Base-by-base conservation (phyloP, 2,329 filamentous ascomycete genomes). In the Tolypocladium pustulatum region DNA sequence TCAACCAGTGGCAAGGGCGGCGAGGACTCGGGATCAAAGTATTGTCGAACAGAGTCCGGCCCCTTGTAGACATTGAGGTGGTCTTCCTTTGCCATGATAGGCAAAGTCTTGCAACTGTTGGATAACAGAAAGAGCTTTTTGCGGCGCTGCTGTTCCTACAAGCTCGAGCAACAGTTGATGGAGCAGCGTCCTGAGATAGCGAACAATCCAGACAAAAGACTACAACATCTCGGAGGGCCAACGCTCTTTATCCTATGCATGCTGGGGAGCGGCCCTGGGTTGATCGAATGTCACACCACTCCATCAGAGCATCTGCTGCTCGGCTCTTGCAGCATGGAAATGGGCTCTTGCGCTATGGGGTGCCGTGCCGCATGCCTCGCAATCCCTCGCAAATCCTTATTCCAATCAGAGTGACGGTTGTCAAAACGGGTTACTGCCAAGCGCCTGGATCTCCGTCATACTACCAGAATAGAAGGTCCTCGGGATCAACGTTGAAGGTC, bases 1-100 rank as follows among this genome's bases (percentile, higher is more conserved):
- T 87, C 84, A 6, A 87, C 81, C 1, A 87, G 73, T 1, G 84
- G 84, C 10, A 86, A 65, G 0, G 81, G 82, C 2, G 84, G 83
- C 30, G 78, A 74, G 1, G 68, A 72, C 57, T 86, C 81, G 0
- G 84, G 83, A 61, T 86, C 72, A 63, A 83, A 85, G 67, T 85
- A 87, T 25, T 83, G 71, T 54, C 73, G 76, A 59, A 87, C 65
- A 5, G 83, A 80, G 63, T 84, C 75, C 10, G 79, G 75, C 3
- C 84, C 84, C 43, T 73, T 78, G 67, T 81, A 87, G 13, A 85
- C 78, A 65, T 87, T 86, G 57, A 76, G 69, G 34, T 59, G 64
- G 57, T 72, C 73, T 15, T 57, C 59, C 41, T 49, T 63, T 46
- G 59, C 61, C 61, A 71, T 67, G 22, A 52, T 64, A 58, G 30